These are phyloP conservation scores for Sporothrix schenckii DNA, from an alignment of 2,329 filamentous ascomycete species.

Conservation along the genomic window DNA sequence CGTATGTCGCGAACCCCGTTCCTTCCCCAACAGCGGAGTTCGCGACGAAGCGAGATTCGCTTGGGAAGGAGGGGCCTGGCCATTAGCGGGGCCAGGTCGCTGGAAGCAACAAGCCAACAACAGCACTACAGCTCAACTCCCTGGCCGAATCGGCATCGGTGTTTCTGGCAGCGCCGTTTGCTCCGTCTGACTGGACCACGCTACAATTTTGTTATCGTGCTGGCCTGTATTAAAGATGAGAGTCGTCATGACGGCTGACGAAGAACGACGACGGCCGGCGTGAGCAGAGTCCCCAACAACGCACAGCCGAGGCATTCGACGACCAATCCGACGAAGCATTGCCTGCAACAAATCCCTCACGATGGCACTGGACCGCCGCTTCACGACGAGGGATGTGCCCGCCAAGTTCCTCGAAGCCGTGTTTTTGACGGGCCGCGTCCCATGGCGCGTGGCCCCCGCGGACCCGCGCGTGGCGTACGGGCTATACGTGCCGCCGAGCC, in stretches of 20 bases:
- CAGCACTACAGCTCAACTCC: not conserved
- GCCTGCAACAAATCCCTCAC: not conserved
- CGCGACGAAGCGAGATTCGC: not conserved
- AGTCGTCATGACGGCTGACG: not conserved
- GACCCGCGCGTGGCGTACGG: slow-evolving; percentile 17
- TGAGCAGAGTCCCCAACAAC: not conserved
- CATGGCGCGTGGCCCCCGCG: slow-evolving; percentile 14
- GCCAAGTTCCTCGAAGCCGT: slow-evolving; percentile 5
- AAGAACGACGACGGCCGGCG: not conserved
- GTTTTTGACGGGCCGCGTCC: slow-evolving; percentile 17
- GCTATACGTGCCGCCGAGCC: slow-evolving; percentile 8
- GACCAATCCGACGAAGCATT: no score
- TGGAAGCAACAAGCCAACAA: no score
- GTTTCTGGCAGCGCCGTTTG: slow-evolving; percentile 6
- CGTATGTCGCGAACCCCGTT: not conserved
- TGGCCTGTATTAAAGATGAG: not conserved
- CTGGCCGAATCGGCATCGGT: slow-evolving; percentile 16
- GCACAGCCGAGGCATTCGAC: not conserved
- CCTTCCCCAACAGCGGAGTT: not conserved
- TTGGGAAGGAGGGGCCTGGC: not conserved
- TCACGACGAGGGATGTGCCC: slow-evolving; percentile 20
- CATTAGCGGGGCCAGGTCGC: not conserved
- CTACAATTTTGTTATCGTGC: not conserved
- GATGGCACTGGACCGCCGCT: not conserved
- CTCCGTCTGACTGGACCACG: not conserved